Evolutionary conservation across 2,329 filamentous ascomycete species (phyloP), one percentile per base, ranked within the genome.

Genomic region (Fusarium continuum): DNA sequence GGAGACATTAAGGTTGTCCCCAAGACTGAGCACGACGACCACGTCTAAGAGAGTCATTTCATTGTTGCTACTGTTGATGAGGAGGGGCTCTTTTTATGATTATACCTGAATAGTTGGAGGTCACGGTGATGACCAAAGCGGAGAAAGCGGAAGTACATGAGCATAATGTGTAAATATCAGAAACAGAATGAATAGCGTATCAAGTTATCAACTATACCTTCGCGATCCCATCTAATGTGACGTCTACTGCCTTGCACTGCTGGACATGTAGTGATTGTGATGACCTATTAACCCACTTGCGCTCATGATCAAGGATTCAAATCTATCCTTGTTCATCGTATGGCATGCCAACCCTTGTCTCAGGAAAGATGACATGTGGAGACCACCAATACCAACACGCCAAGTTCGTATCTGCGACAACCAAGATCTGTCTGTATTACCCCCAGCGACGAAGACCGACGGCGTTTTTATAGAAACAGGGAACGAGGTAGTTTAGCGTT

Each of bases 1-100:
- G 73, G 69, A 40, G 69, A 73, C 6, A 69, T 74, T 66, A 49
- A 61, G 25, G 9, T 57, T 8, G 63, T 73, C 17, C 69, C 62
- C 53, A 67, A 75, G 50, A 57, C 69, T 35, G 73, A 75, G 68
- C 70, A 73, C 20, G 71, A 70, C 28, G 65, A 65, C 57, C 72
- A 70, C 51, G 73, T 73, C 50, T 78, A 77, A 38, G 11, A 9
- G 26, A 70, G 17, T 28, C 19, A 13, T 23, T 11, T 11, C 20
- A 11, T 23, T 31, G n/a, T 50, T 36, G 43, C 19, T 39, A 29
- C 41, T 57, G 16, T 36, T 46, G 44, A 46, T 43, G 39, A 29
- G 44, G 40, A 44, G 53, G 36, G 28, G 51, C 14, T 48, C 25
- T 39, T 53, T 36, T 63, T 41, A 26, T 47, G 40, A 45, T 48